Conservation (phyloP, 306 rosid species). For the Mimosa pudica region DNA sequence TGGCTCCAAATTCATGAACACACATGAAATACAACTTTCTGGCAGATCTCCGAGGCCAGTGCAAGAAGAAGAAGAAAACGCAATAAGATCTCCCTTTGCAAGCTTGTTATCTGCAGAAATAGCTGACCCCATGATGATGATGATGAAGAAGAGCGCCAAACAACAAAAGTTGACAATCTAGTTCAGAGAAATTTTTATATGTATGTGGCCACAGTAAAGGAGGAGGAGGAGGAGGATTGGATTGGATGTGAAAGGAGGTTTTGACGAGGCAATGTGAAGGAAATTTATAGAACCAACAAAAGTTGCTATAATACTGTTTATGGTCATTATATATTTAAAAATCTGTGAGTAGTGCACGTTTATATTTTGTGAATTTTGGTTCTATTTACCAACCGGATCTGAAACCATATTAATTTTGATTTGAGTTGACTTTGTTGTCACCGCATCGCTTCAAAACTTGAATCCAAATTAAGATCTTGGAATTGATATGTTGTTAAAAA, state of each 20-base stretch:
- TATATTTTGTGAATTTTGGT: neutral
- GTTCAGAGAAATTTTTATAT: neutral
- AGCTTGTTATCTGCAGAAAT: constrained; percentile 37
- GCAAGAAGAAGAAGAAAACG: neutral
- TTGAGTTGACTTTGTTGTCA: no score
- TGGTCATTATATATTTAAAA: no score
- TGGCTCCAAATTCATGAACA: constrained; percentile 61
- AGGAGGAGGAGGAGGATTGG: neutral
- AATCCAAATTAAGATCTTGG: neutral
- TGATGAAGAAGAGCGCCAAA: neutral
- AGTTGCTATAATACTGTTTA: neutral
- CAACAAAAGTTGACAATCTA: neutral
- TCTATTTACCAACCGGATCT: neutral
- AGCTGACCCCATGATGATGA: constrained; percentile 59
- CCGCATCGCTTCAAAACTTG: no score
- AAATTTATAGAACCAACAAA: neutral
- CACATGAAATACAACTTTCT: constrained; percentile 62
- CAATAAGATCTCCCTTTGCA: neutral
- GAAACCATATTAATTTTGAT: neutral
- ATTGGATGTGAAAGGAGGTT: neutral
- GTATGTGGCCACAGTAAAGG: constrained; percentile 17
- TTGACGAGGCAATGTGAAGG: neutral
- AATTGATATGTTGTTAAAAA: no score
- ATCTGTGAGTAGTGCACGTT: neutral
- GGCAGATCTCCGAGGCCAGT: constrained; percentile 67